Percentiles rank a stretch among this genome's conserved stretches.
Evolutionary conservation across 257 asterid genomes (phyloP).

Genomic region (Verbascum thapsus): DNA sequence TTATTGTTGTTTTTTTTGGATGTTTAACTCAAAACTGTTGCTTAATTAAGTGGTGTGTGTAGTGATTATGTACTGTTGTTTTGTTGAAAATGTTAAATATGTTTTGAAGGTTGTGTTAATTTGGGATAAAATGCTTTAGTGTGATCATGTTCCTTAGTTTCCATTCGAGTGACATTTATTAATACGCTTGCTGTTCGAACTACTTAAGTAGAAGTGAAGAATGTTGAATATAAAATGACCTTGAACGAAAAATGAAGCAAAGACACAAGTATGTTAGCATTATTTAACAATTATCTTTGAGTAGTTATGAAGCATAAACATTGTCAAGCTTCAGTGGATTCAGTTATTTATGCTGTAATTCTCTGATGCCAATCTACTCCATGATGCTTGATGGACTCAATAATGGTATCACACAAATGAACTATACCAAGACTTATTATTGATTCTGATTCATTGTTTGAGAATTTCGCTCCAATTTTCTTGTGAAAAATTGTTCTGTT

Average conservation of each 20-base stretch:
- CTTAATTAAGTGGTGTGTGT: conserved; percentile 6
- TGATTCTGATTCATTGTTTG: no score
- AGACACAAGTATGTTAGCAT: conserved; percentile 4
- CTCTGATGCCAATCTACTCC: neutral
- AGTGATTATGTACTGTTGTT: conserved; percentile 2
- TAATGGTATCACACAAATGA: neutral
- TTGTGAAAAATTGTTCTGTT: neutral
- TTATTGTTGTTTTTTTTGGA: conserved; percentile 9
- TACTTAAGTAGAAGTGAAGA: conserved; percentile 4
- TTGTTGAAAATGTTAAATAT: neutral
- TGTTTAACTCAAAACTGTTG: no score
- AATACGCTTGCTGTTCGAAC: no score
- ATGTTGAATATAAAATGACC: neutral
- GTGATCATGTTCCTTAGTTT: neutral
- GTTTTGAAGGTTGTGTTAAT: neutral
- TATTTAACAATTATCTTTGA: neutral
- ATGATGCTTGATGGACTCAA: neutral
- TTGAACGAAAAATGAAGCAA: no score
- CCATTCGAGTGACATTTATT: neutral
- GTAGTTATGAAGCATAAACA: neutral
- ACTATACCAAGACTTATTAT: neutral
- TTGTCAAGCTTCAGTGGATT: neutral
- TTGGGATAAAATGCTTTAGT: conserved; percentile 8
- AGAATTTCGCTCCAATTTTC: no score
- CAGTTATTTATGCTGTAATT: conserved; percentile 6